Percentiles rank a stretch among this genome's conserved stretches.
These are phyloP conservation scores for Ministeria vibrans DNA, from an alignment of 78 protist genomes.

Conservation along the genomic window DNA sequence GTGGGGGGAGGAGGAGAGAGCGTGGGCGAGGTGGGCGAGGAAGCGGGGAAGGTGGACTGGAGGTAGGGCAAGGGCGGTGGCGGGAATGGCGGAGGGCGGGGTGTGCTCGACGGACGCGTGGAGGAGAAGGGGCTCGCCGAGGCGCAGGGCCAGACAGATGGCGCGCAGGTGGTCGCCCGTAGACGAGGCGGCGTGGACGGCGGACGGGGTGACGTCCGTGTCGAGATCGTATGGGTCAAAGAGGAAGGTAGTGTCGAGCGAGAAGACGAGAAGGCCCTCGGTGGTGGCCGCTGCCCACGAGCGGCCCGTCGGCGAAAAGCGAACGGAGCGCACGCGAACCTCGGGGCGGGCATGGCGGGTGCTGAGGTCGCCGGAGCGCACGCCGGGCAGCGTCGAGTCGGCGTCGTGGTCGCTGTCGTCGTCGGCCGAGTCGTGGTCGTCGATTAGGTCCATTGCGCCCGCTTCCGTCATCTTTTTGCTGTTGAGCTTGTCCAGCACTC, in stretches of 20 bases:
- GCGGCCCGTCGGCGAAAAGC: slow-evolving; percentile 71
- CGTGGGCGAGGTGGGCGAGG: slow-evolving; percentile 30
- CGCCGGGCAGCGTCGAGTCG: slow-evolving; percentile 51
- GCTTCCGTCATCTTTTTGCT: slow-evolving; percentile 22
- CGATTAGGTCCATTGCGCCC: neutral
- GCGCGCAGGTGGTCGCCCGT: slow-evolving; percentile 41
- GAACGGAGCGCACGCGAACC: slow-evolving; percentile 30
- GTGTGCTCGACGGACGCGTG: neutral
- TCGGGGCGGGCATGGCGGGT: neutral
- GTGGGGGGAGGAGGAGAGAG: slow-evolving; percentile 38
- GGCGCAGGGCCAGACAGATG: slow-evolving; percentile 65
- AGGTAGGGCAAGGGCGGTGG: slow-evolving; percentile 45
- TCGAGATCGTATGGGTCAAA: slow-evolving; percentile 85
- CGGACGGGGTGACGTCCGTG: slow-evolving; percentile 64
- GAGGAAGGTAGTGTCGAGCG: slow-evolving; percentile 62
- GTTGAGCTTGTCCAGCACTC: slow-evolving; percentile 48
- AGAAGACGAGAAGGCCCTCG: slow-evolving; percentile 79
- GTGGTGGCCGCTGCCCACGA: slow-evolving; percentile 55
- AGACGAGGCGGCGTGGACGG: slow-evolving; percentile 13
- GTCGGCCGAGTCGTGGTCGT: slow-evolving; percentile 43
- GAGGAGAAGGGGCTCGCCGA: slow-evolving; percentile 41
- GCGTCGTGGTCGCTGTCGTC: slow-evolving; percentile 8
- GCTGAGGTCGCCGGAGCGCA: slow-evolving; percentile 39
- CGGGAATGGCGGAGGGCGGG: slow-evolving; percentile 44
- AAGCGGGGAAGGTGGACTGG: slow-evolving; percentile 27